Evolutionary conservation across 345 rosid species (phyloP).

Genomic region (Camelina neglecta): DNA sequence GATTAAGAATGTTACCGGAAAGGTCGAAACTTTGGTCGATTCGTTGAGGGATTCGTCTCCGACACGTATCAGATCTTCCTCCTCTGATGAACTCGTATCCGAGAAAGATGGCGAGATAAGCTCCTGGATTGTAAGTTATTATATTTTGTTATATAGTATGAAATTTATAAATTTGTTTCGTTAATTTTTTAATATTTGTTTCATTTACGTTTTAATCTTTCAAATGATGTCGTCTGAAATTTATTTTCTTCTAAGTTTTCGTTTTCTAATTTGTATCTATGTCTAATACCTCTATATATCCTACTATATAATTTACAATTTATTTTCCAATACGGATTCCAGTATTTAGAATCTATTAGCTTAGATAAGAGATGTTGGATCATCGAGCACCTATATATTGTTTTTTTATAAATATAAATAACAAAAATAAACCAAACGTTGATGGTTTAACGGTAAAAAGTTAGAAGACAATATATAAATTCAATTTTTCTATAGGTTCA

Average conservation of each 20-base stretch:
- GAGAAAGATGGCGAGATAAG: slow-evolving; percentile 53
- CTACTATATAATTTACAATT: background rate
- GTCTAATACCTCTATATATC: background rate
- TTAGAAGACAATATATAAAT: background rate
- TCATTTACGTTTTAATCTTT: background rate
- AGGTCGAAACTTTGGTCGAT: slow-evolving; percentile 64
- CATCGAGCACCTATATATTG: background rate
- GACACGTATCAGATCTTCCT: slow-evolving; percentile 55
- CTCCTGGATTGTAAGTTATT: slow-evolving; percentile 61
- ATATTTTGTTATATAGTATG: background rate
- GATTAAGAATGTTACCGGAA: slow-evolving; percentile 31
- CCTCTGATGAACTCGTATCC: slow-evolving; percentile 28
- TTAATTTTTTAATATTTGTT: background rate
- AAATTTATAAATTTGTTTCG: background rate
- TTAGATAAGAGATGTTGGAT: background rate
- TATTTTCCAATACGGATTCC: background rate
- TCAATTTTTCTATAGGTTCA: too few species aligned
- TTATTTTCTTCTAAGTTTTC: background rate
- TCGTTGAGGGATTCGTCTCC: slow-evolving; percentile 87
- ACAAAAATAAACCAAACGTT: background rate
- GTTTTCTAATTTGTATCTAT: background rate
- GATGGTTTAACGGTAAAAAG: background rate
- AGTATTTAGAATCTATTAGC: background rate
- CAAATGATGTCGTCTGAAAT: background rate
- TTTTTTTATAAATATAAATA: background rate